Evolutionary conservation across 2,329 filamentous ascomycete species (phyloP).

Genomic region (Botrytis hyacinthi): DNA sequence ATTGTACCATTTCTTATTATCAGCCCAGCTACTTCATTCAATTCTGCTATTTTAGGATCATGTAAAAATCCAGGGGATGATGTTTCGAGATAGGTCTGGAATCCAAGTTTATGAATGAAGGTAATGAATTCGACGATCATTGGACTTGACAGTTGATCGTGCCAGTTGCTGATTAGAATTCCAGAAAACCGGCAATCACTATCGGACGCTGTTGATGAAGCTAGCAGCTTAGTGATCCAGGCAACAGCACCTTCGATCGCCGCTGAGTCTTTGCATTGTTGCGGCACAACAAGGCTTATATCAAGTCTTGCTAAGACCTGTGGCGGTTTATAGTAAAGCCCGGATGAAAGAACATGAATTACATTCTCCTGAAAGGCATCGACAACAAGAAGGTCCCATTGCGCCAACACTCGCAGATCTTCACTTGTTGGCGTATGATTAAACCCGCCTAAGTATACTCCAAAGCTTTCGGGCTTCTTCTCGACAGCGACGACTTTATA

Average conservation of each 20-base stretch:
- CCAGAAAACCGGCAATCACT: conserved; percentile 28
- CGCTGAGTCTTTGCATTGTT: conserved; percentile 14
- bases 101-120: conserved; percentile 30
- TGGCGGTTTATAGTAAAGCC: conserved; percentile 23
- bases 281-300: conserved; percentile 22
- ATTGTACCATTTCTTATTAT: conserved; percentile 46
- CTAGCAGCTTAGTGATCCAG: conserved; percentile 19
- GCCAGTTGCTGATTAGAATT: conserved; percentile 30
- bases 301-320: conserved; percentile 32
- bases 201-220: conserved; percentile 25
- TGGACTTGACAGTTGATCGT: conserved; percentile 20
- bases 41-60: conserved; percentile 22
- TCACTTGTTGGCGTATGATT: conserved; percentile 36
- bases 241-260: conserved; percentile 2
- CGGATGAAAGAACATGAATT: conserved; percentile 37
- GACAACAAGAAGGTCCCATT: conserved; percentile 46
- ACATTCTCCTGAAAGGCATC: conserved; percentile 44
- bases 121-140: conserved; percentile 30
- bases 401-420: conserved; percentile 41
- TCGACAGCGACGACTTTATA: conserved; percentile 25
- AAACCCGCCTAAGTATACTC: conserved; percentile 45
- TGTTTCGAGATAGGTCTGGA: conserved; percentile 33
- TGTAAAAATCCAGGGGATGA: conserved; percentile 28
- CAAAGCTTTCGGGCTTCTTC: conserved; percentile 34
- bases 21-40: conserved; percentile 39